Conservation (phyloP, 176 grass and related monocot species). For the Elymus sibiricus region DNA sequence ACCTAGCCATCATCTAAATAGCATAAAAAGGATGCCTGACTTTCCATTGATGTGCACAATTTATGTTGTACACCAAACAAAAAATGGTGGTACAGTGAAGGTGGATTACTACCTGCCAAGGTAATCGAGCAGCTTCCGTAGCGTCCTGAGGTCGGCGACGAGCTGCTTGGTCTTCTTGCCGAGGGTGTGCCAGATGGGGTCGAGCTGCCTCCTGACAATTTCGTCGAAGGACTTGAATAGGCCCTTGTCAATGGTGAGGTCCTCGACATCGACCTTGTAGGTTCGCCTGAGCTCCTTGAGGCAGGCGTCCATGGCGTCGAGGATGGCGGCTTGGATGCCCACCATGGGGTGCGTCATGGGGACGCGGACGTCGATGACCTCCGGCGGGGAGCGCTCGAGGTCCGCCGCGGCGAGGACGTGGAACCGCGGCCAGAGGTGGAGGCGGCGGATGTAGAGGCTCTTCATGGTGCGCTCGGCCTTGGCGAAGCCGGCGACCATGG, state of each 20-base stretch:
- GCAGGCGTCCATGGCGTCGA: slow-evolving; percentile 86
- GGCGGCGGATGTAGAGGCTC: slow-evolving; percentile 76
- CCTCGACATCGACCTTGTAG: slow-evolving; percentile 95
- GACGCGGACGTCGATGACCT: slow-evolving; percentile 83
- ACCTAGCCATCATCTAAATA: slow-evolving; percentile 40
- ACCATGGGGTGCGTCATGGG: slow-evolving; percentile 73
- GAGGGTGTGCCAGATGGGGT: slow-evolving; percentile 96
- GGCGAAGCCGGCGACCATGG: slow-evolving; percentile 87
- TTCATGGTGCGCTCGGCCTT: slow-evolving; percentile 91
- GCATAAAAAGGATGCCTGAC: slow-evolving; percentile 2
- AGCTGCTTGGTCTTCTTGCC: slow-evolving; percentile 99
- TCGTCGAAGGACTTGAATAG: slow-evolving; percentile 98
- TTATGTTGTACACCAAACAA: background rate
- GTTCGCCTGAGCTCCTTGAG: slow-evolving; percentile 86
- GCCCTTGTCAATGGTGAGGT: slow-evolving; percentile 88
- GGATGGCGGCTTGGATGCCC: slow-evolving; percentile 72
- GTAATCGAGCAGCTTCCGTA: slow-evolving; percentile 93
- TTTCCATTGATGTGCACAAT: background rate
- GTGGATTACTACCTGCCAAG: slow-evolving; percentile 54
- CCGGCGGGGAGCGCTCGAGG: slow-evolving; percentile 72
- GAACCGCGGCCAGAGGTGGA: slow-evolving; percentile 96
- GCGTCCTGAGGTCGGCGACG: slow-evolving; percentile 90
- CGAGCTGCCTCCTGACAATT: slow-evolving; percentile 83
- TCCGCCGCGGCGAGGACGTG: slow-evolving; percentile 72
- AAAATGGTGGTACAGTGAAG: no score